Percentiles rank a stretch among this genome's conserved stretches.
Evolutionary conservation across 164 flowering plant genomes (phyloP).

Genomic region (Magnolia changhungtana): DNA sequence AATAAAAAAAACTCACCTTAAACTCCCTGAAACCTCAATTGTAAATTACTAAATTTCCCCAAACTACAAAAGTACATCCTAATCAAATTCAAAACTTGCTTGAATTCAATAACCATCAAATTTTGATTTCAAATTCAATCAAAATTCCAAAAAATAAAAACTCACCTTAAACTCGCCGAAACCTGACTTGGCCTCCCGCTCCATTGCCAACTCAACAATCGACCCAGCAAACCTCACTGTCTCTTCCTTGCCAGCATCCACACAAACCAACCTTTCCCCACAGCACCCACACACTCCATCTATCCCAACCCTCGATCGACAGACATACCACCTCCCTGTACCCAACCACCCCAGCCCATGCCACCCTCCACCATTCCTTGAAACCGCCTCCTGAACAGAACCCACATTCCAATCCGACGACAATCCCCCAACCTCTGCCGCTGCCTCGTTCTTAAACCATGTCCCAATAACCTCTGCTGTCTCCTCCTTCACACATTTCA

Average conservation of each 20-base stretch:
- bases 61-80: too few relatives aligned
- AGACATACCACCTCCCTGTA: conserved; percentile 59
- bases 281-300: conserved; percentile 56
- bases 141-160: background rate
- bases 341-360: conserved; percentile 94
- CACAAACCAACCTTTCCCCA: conserved; percentile 54
- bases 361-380: conserved; percentile 89
- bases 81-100: too few relatives aligned
- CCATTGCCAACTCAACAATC: conserved; percentile 64
- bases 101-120: too few relatives aligned
- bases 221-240: conserved; percentile 72
- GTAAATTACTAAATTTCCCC: too few relatives aligned
- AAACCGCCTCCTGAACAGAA: conserved; percentile 37
- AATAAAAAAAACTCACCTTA: conserved; percentile 39
- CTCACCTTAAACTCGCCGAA: conserved; percentile 70
- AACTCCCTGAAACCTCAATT: conserved; percentile 28
- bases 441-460: conserved; percentile 59
- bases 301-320: conserved; percentile 32
- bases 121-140: background rate
- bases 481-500: conserved; percentile 42
- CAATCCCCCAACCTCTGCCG: conserved; percentile 30
- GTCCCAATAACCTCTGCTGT: conserved; percentile 53
- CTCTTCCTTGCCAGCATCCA: conserved; percentile 66
- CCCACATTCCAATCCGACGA: conserved; percentile 23
- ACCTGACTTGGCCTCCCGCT: conserved; percentile 60